Evolutionary conservation across 2,329 filamentous ascomycete genomes (phyloP).

Genomic region (Fusarium coffeatum): DNA sequence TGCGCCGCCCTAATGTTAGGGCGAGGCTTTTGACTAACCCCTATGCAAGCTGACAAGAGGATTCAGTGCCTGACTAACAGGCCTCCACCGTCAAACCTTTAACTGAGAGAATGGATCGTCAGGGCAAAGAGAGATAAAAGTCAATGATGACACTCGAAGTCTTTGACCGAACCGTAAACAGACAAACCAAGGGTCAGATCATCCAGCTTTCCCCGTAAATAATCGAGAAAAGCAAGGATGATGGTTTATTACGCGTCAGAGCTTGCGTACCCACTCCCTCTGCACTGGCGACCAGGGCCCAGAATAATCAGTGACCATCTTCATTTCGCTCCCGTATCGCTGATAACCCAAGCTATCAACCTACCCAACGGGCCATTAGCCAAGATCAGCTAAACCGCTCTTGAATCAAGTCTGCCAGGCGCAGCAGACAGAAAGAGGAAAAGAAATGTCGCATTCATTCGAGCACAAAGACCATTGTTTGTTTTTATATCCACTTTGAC

Average conservation of each 20-base stretch:
- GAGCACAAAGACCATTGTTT: not conserved
- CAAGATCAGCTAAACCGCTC: constrained; percentile 8
- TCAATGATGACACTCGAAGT: constrained; percentile 1
- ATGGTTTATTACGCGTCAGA: constrained; percentile 24
- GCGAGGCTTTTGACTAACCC: not conserved
- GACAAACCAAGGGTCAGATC: not conserved
- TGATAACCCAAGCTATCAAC: constrained; percentile 9
- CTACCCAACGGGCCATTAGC: constrained; percentile 4
- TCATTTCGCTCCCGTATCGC: constrained; percentile 26
- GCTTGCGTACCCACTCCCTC: constrained; percentile 4
- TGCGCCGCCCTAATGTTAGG: not conserved
- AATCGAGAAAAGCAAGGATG: not conserved
- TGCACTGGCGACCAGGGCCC: constrained; percentile 8
- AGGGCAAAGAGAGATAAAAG: not conserved
- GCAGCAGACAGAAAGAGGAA: constrained; percentile 5
- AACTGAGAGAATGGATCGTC: not conserved
- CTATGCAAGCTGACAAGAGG: constrained; percentile 3
- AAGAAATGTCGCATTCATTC: not conserved
- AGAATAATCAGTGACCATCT: constrained; percentile 25
- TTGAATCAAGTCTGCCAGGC: constrained; percentile 2
- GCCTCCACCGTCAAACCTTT: not conserved
- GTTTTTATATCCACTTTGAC: constrained; percentile 21
- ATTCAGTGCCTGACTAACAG: constrained; percentile 15
- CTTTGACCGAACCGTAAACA: not conserved
- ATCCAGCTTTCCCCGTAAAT: constrained; percentile 15